These are phyloP conservation scores for Wickerhamiella sorbophila DNA, from an alignment of 805 yeast species.

Conservation along the genomic window DNA sequence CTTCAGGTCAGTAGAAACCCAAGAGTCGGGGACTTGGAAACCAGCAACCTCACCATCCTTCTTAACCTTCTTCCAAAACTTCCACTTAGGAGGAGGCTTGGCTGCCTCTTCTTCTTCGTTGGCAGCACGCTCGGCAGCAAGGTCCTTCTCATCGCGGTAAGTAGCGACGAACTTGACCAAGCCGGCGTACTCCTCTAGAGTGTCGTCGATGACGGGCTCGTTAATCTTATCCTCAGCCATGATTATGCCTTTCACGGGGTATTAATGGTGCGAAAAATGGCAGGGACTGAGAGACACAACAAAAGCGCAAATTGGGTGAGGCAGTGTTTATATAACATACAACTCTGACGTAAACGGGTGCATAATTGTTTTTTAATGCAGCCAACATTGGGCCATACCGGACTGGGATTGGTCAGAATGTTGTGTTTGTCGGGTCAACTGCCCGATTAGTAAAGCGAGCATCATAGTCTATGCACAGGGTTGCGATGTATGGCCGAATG, in stretches of 20 bases:
- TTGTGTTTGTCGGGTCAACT: background rate
- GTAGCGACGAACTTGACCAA: conserved; percentile 25
- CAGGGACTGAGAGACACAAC: conserved; percentile 1
- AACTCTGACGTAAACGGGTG: conserved; percentile 6
- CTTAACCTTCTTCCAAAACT: conserved; percentile 38
- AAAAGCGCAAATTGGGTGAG: background rate
- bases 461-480: conserved; percentile 3
- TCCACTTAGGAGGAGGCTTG: conserved; percentile 49
- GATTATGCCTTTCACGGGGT: conserved; percentile 8
- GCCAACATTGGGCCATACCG: conserved; percentile 8
- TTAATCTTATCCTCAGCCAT: conserved; percentile 19
- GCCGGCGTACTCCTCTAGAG: conserved; percentile 26
- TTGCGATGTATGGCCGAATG: background rate
- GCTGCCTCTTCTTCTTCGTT: conserved; percentile 48
- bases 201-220: conserved; percentile 35
- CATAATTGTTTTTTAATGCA: conserved; percentile 11
- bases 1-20: conserved; percentile 66
- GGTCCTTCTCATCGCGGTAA: conserved; percentile 28
- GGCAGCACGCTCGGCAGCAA: conserved; percentile 35
- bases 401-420: conserved; percentile 10
- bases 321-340: conserved; percentile 5
- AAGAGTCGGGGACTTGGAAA: conserved; percentile 55
- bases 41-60: conserved; percentile 27
- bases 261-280: conserved; percentile 3
- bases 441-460: conserved; percentile 2